Conservation (phyloP, 2,329 filamentous ascomycete species). For the Pestalotiopsis sp. region DNA sequence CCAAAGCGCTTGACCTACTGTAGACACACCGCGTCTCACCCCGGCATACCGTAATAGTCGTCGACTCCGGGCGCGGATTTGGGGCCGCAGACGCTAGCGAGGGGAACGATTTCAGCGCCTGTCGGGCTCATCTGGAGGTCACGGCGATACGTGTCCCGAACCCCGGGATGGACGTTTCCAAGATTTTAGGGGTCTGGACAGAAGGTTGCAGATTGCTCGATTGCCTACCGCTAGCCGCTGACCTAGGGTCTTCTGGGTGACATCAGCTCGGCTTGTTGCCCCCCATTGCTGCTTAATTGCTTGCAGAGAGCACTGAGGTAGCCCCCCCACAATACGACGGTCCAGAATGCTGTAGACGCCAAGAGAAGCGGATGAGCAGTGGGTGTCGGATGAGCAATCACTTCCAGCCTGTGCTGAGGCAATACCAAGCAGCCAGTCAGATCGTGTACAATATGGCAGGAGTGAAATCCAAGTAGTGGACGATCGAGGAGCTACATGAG, state of each 20-base stretch:
- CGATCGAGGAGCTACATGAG: too few species aligned
- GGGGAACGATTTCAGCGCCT: background rate
- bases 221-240: background rate
- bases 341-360: slow-evolving; percentile 16
- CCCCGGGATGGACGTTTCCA: background rate
- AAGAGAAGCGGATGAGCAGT: slow-evolving; percentile 10
- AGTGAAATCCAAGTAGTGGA: too few species aligned
- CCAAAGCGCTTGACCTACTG: background rate
- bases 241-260: background rate
- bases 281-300: background rate
- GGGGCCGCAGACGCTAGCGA: background rate
- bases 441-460: background rate
- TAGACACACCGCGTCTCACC: background rate
- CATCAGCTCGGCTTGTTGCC: background rate
- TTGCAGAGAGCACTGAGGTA: background rate
- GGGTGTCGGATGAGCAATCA: background rate
- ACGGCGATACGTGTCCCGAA: background rate
- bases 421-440: background rate
- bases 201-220: background rate
- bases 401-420: background rate
- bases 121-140: background rate
- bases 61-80: background rate
- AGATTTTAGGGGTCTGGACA: background rate
- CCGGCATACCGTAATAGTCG: background rate
- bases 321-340: background rate